These are phyloP conservation scores for Aureobasidium sp. DNA, from an alignment of 2,329 filamentous ascomycete species.

Conservation along the genomic window DNA sequence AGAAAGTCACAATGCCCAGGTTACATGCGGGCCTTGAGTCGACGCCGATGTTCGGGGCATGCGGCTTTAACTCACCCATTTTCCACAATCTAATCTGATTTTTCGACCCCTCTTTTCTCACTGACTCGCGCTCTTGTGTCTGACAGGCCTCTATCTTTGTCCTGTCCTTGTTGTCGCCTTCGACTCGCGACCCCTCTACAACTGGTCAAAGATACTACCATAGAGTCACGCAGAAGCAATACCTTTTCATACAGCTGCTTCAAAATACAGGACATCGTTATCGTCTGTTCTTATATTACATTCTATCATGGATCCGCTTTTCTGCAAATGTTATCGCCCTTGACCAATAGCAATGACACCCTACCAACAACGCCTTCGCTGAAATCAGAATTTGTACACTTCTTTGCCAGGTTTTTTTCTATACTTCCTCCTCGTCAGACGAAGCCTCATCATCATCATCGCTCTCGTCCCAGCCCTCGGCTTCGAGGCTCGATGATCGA, in stretches of 20 bases:
- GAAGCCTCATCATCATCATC: constrained; percentile 35
- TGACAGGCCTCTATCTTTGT: neutral
- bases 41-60: neutral
- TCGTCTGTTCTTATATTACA: neutral
- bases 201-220: neutral
- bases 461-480: constrained; percentile 45
- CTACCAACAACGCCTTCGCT: constrained; percentile 15
- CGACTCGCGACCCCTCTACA: neutral
- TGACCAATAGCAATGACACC: constrained; percentile 1
- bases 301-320: neutral
- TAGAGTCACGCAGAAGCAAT: neutral
- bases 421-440: constrained; percentile 38
- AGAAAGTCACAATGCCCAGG: neutral
- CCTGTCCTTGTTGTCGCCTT: neutral
- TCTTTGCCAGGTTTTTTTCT: neutral
- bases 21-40: neutral
- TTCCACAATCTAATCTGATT: constrained; percentile 10
- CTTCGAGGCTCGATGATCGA: constrained; percentile 52
- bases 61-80: neutral
- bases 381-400: neutral
- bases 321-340: neutral
- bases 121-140: neutral
- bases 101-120: neutral
- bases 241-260: neutral
- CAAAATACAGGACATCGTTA: neutral